phyloP scores from a whole-genome alignment of 1,284 basidiomycete genomes.

The Cryptococcus amylolentus region DNA sequence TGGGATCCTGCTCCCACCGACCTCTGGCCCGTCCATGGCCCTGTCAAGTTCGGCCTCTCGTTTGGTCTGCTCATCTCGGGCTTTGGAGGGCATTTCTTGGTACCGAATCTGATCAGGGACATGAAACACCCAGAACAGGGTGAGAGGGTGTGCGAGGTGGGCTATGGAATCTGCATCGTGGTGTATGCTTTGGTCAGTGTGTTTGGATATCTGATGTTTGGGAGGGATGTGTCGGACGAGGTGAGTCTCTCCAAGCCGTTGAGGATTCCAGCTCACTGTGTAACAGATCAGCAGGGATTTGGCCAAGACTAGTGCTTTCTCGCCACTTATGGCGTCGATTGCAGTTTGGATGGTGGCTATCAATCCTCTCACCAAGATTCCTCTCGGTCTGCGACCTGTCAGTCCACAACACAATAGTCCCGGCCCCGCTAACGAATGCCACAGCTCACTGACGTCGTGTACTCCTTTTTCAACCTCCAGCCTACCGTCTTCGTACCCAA shows the following conservation, averaged over 20 bases:
- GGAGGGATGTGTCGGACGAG: conserved; percentile 76
- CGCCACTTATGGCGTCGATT: conserved; percentile 64
- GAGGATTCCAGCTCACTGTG: neutral
- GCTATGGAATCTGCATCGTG: conserved; percentile 65
- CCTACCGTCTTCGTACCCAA: conserved; percentile 38
- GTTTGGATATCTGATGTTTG: conserved; percentile 90
- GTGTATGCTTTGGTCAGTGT: conserved; percentile 78
- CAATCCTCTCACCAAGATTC: conserved; percentile 67
- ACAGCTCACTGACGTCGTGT: conserved; percentile 41
- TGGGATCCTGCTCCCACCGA: conserved; percentile 71
- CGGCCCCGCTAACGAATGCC: neutral
- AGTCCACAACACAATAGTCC: conserved; percentile 31
- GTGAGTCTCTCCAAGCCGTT: conserved; percentile 51
- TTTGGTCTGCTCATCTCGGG: conserved; percentile 92
- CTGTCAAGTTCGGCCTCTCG: conserved; percentile 65
- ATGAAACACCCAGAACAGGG: conserved; percentile 83
- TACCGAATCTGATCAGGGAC: conserved; percentile 65
- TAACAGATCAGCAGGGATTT: conserved; percentile 76
- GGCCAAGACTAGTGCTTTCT: conserved; percentile 71
- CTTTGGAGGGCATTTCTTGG: conserved; percentile 47
- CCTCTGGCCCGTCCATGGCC: conserved; percentile 57
- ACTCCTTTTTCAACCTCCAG: conserved; percentile 35
- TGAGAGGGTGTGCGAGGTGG: conserved; percentile 37
- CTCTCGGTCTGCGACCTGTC: conserved; percentile 75
- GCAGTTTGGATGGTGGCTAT: conserved; percentile 74